Conservation (phyloP, 352 stramenopile genomes). For the Lagenidium giganteum region DNA sequence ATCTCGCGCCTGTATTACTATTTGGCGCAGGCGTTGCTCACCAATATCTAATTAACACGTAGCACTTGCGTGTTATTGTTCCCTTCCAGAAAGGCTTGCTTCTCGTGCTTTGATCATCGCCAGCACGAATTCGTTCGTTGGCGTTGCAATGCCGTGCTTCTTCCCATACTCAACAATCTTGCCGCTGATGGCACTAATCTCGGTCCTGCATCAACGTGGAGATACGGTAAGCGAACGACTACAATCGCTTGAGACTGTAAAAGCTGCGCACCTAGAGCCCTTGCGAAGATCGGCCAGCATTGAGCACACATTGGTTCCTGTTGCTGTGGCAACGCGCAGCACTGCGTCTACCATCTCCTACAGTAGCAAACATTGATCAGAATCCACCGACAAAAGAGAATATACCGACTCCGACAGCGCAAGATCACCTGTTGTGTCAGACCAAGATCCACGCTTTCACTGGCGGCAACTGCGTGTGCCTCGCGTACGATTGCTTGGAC, state of each 20-base stretch:
- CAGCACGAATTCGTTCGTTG: slow-evolving; percentile 51
- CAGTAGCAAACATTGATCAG: not conserved
- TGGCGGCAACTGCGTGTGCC: slow-evolving; percentile 35
- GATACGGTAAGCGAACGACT: no score
- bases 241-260: no score
- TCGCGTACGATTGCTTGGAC: slow-evolving; percentile 58
- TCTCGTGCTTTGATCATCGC: slow-evolving; percentile 52
- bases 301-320: slow-evolving; percentile 62
- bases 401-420: not conserved
- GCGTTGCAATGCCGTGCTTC: slow-evolving; percentile 45
- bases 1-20: no score
- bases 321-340: slow-evolving; percentile 43
- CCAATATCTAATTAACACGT: no score
- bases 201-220: no score
- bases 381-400: no score
- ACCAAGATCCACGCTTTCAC: slow-evolving; percentile 37
- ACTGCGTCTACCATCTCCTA: slow-evolving; percentile 59
- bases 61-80: no score
- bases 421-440: slow-evolving; percentile 28
- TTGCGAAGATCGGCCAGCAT: slow-evolving; percentile 68
- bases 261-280: no score
- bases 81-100: no score
- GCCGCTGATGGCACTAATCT: slow-evolving; percentile 73
- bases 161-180: slow-evolving; percentile 43
- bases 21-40: no score